Base-by-base conservation (phyloP, 2,329 filamentous ascomycete species). In the Alternaria atra region DNA sequence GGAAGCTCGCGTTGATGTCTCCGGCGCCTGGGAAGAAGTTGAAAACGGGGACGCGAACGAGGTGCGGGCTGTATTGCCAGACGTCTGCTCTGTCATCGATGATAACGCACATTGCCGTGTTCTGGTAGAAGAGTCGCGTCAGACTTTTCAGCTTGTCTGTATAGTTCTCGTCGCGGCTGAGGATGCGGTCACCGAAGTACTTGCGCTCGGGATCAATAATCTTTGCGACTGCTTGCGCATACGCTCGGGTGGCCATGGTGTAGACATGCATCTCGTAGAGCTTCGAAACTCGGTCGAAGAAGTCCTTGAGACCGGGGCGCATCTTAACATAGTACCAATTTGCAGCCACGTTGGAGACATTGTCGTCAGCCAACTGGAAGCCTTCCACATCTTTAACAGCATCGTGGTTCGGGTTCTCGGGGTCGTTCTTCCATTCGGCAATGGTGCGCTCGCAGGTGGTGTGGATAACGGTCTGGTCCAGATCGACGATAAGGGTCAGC, bases 71-170 rank as follows among this genome's bases (percentile, higher is more conserved):
- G 85, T 97, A 98, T 68, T 90, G 88, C 95, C 95, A 99, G 7
- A 99, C 94, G 77, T 99, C 95, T 54, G 93, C 93, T 68, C 95
- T 88, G 79, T 99, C 95, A 76, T 99, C 95, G 67, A 99, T 99
- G 71, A 99, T 97, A 60, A 97, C 94, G 1, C 97, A 96, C 95
- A 99, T 99, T 79, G 97, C 94, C 6, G 94, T 98, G 79, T 96
- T 96, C 61, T 97, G 92, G 5, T 96, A 95, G 77, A 99, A 99
- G 13, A 99, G 81, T 7, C 95, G 88, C 74, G 95, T 91, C 30
- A 99, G 83, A 68, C 90, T 95, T 84, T 99, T 99, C 60, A 91
- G 89, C 3, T 90, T 92, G 78, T 98, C 89, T 77, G 91, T 97
- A 55, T 94, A 94, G 76, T 96, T 99, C 80, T 99, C 95, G 77